Evolutionary conservation across 345 rosid species (phyloP).

Genomic region (Lepidium africanum): DNA sequence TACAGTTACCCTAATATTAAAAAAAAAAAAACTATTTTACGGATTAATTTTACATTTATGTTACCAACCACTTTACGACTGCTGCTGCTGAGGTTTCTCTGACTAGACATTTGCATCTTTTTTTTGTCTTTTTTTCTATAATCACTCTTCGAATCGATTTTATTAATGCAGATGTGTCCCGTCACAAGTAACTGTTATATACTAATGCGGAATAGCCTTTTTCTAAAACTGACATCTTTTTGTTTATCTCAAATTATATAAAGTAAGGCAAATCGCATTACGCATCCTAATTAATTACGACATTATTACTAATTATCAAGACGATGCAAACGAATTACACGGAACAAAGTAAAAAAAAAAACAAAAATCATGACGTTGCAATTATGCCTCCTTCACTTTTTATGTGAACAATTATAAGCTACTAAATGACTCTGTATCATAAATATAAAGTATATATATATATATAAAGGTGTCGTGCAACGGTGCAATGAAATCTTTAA

Average conservation of each 20-base stretch:
- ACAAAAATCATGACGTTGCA: not conserved
- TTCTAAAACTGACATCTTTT: not conserved
- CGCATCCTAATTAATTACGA: not conserved
- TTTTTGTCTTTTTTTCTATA: too few species aligned
- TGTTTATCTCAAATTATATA: not conserved
- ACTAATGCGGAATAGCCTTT: not conserved
- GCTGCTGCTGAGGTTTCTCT: too few species aligned
- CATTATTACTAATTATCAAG: not conserved
- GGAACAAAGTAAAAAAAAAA: not conserved
- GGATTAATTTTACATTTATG: too few species aligned
- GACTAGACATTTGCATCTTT: too few species aligned
- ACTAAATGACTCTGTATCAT: not conserved
- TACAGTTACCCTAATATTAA: too few species aligned
- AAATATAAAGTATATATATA: too few species aligned
- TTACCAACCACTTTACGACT: too few species aligned
- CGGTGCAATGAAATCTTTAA: too few species aligned
- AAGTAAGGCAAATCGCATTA: not conserved
- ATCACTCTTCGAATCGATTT: not conserved
- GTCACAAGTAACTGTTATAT: not conserved
- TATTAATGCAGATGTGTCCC: not conserved
- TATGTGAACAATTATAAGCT: not conserved
- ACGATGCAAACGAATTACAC: not conserved
- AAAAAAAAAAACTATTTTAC: too few species aligned
- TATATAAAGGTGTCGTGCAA: too few species aligned
- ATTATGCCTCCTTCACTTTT: not conserved